phyloP scores from a whole-genome alignment of 2,329 filamentous ascomycete genomes.

The Venturia aucupariae region DNA sequence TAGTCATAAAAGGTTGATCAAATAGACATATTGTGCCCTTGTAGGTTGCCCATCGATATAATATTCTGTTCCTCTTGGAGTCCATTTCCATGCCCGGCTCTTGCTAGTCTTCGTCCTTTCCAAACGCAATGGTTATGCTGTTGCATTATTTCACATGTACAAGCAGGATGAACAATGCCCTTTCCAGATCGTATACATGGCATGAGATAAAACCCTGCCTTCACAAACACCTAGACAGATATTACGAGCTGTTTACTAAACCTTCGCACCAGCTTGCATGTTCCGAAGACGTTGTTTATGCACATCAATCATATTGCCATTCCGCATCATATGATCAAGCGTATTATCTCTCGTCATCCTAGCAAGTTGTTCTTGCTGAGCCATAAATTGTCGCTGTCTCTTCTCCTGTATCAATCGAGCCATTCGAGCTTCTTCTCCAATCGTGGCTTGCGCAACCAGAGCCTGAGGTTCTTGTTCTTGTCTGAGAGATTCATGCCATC shows the following conservation, averaged over 20 bases:
- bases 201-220: neutral
- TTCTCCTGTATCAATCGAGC: slow-evolving; percentile 49
- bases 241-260: neutral
- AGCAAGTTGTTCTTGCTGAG: slow-evolving; percentile 49
- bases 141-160: neutral
- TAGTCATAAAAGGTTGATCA: neutral
- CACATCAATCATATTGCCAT: slow-evolving; percentile 67
- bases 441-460: slow-evolving; percentile 16
- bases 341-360: slow-evolving; percentile 57
- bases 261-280: slow-evolving; percentile 50
- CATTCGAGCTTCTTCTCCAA: slow-evolving; percentile 30
- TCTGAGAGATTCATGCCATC: slow-evolving; percentile 27
- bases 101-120: neutral
- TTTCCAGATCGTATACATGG: neutral
- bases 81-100: neutral
- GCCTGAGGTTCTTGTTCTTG: slow-evolving; percentile 21
- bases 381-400: slow-evolving; percentile 52
- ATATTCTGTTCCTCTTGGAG: neutral
- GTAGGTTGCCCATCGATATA: neutral
- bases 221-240: neutral
- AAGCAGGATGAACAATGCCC: neutral
- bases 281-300: slow-evolving; percentile 72
- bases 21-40: neutral
- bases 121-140: neutral
- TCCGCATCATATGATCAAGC: slow-evolving; percentile 35